Base-by-base conservation (phyloP, 2,329 filamentous ascomycete genomes). In the Rutstroemia sp. region DNA sequence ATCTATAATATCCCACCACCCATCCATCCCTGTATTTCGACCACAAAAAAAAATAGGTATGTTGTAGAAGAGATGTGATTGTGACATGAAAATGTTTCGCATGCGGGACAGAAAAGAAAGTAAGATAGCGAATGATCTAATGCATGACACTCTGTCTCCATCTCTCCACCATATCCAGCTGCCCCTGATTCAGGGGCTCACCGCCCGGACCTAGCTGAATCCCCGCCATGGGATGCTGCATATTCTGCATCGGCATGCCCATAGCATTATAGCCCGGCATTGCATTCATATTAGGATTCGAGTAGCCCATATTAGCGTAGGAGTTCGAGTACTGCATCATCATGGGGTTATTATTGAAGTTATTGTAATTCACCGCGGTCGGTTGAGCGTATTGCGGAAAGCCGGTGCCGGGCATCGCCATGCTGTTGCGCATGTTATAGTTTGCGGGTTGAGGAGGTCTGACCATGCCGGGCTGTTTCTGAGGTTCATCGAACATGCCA, bases 131-230 rank as follows among this genome's bases (percentile, higher is more conserved):
- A 47, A 45, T 19, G 19, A 39, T 41, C 58, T 50, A 69, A 45
- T 68, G 67, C 66, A 68, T 69, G 7, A 71, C 66, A 45, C 68
- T 69, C 58, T 70, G 68, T 46, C 69, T 66, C 69, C 69, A 71
- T 41, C 64, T 58, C 61, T 71, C 69, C 23, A 71, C 68, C 68
- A 69, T 70, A 60, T 70, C 69, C 52, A 64, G 62, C 58, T 70
- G 67, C 2, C 67, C 67, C 54, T 70, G 64, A 49, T 67, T 66
- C 14, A 64, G 52, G 14, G 65, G 64, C 52, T 61, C 59, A 49
- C 56, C 54, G 5, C 54, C 58, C 10, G 47, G 46, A 4, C 60
- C 58, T 62, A 66, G 66, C 14, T 54, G 51, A 56, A 67, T 42
- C 30, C 53, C 54, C 47, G 54, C 51, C 58, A 65, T 60, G 16